phyloP scores from a whole-genome alignment of 2,329 filamentous ascomycete species.

The Gaeumannomyces sp. region DNA sequence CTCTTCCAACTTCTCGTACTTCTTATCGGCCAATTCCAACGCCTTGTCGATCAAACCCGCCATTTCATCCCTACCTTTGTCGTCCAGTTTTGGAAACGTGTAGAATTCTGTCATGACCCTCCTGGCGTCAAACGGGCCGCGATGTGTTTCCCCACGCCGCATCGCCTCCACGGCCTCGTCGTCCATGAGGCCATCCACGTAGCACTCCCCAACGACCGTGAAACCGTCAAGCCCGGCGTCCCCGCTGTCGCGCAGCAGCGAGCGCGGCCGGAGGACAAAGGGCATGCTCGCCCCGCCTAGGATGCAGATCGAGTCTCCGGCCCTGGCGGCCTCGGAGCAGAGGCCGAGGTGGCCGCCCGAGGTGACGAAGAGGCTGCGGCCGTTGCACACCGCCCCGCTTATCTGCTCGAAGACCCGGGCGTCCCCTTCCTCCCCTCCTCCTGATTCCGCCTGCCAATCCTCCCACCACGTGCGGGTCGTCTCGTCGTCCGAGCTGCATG shows the following conservation, averaged over 20 bases:
- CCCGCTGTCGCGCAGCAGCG: background rate
- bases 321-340: background rate
- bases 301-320: background rate
- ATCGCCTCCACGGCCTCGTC: constrained; percentile 2
- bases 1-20: background rate
- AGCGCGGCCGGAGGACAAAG: background rate
- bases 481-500: background rate
- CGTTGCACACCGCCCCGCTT: background rate
- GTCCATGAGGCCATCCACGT: constrained; percentile 1
- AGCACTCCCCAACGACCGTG: constrained; percentile 1
- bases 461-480: too few species aligned
- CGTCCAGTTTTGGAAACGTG: background rate
- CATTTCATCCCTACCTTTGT: too few species aligned
- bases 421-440: background rate
- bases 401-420: background rate
- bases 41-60: too few species aligned
- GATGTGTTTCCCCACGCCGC: background rate
- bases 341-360: constrained; percentile 2
- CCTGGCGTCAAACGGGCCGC: background rate
- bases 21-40: too few species aligned
- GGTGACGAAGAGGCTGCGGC: background rate
- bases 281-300: background rate
- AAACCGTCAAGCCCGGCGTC: background rate
- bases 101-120: background rate
- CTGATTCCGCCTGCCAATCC: background rate